Evolutionary conservation across 1,284 basidiomycete genomes (phyloP), one percentile per base, ranked within the genome.

Genomic region (Phellopilus nigrolimitatus): DNA sequence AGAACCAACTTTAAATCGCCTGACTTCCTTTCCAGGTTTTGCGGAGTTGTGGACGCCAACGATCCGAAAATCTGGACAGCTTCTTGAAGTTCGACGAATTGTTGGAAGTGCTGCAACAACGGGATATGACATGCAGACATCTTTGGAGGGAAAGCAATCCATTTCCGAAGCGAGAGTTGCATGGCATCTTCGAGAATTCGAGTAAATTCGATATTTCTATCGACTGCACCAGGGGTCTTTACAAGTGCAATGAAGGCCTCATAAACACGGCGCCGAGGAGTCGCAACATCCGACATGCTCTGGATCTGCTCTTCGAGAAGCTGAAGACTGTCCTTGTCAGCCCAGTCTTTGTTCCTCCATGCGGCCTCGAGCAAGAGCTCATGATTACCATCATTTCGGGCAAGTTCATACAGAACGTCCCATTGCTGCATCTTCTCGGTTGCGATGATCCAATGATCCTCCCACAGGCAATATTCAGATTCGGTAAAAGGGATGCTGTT

Each of bases 361-460:
- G 94, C 93, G 61, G 94, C 91, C 68, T 99, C 97, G 42, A 99
- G 78, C 60, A 94, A 75, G 37, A 99, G 72, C 64, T 99, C 97
- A 53, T 93, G 82, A 65, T 99, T 97, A 46, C 84, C 83, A 67
- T 99, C 97, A 48, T 79, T 84, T 59, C 87, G 86, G 1, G 94
- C 94, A n/a, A 99, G 79, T 44, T 98, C 95, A 55, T 90, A 83
- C 13, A 99, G 76, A 33, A 91, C 82, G 55, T 99, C 97, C 97
- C 97, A 99, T 62, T 98, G 89, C 66, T 99, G 97, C 22, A 99
- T 74, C 70, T 99, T 99, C 68, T 97, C 91, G 0, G 94, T 89
- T 3, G 95, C 84, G 13, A 97, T 73, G 56, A 99, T 91, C 97
- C 97, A 99, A 68, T 99, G 97, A 65, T 99, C 97, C 67, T 99